A percentile compares a stretch with the other conserved stretches of the same genome.
Evolutionary conservation across 75 land plant genomes (phyloP).

Genomic region (Adiantum capillusveneris): DNA sequence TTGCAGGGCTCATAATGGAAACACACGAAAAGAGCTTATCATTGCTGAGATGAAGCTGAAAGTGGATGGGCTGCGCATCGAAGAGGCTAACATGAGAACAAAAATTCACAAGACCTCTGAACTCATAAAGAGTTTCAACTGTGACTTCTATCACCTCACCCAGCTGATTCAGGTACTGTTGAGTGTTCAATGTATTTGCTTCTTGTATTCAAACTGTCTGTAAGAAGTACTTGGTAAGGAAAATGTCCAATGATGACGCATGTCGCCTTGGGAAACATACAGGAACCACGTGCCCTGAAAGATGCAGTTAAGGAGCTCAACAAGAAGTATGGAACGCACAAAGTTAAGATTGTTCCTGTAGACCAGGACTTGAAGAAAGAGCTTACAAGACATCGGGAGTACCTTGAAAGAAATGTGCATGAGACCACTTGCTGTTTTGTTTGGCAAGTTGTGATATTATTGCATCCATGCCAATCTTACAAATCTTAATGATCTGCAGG

Average conservation of each 20-base stretch:
- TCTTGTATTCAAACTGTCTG: neutral
- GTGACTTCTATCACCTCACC: conserved; percentile 25
- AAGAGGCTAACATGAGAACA: conserved; percentile 12
- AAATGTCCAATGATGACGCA: no score
- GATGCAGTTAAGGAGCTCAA: conserved; percentile 16
- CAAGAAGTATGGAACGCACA: conserved; percentile 22
- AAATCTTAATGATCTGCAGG: conserved; percentile 13
- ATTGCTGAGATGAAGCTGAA: conserved; percentile 23
- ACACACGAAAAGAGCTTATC: conserved; percentile 12
- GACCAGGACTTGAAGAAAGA: conserved; percentile 21
- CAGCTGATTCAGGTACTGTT: conserved; percentile 18
- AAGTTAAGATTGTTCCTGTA: conserved; percentile 17
- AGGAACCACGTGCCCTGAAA: conserved; percentile 21
- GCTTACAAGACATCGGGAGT: conserved; percentile 24
- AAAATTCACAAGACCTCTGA: conserved; percentile 1
- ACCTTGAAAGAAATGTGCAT: conserved; percentile 30
- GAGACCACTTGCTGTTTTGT: no score
- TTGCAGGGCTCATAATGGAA: conserved; percentile 21
- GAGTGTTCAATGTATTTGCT: no score
- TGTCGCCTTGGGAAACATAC: no score
- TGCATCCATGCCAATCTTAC: no score
- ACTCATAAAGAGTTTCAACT: conserved; percentile 19
- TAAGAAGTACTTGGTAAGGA: no score
- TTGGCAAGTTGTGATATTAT: no score
- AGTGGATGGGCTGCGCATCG: conserved; percentile 22